Evolutionary conservation across 1,139 yeast species (phyloP).

Genomic region (Casaregolazyma suthepensis): DNA sequence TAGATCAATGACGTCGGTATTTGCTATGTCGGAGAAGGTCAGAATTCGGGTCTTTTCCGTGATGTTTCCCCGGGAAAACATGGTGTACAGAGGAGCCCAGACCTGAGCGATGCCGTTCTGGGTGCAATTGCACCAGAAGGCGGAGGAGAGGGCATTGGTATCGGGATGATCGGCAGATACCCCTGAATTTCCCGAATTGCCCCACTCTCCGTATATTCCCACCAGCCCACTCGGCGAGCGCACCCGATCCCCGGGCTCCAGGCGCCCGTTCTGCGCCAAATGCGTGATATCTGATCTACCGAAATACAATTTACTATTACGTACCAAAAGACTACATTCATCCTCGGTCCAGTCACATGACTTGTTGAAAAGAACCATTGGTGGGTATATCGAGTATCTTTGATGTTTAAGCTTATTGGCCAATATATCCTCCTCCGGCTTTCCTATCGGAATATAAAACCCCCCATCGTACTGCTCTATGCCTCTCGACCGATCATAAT

Average conservation of each 20-base stretch:
- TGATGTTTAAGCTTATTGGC: not conserved
- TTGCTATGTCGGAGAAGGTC: conserved; percentile 29
- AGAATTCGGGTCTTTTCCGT: conserved; percentile 66
- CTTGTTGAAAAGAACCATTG: conserved; percentile 48
- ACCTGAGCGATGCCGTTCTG: conserved; percentile 75
- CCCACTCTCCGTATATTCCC: conserved; percentile 62
- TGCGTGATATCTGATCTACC: conserved; percentile 41
- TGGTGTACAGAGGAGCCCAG: conserved; percentile 82
- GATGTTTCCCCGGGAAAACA: conserved; percentile 88
- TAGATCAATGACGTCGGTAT: conserved; percentile 53
- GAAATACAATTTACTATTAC: conserved; percentile 16
- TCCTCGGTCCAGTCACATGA: conserved; percentile 21
- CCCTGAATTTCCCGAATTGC: too few species aligned
- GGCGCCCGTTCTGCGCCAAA: conserved; percentile 67
- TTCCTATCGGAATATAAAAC: conserved; percentile 7
- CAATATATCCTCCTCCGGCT: not conserved
- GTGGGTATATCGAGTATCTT: conserved; percentile 56
- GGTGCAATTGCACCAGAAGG: conserved; percentile 65
- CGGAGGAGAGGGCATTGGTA: conserved; percentile 39
- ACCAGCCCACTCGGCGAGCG: conserved; percentile 55
- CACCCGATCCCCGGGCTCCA: conserved; percentile 50
- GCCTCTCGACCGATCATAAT: conserved; percentile 6
- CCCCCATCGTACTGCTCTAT: conserved; percentile 5
- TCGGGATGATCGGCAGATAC: conserved; percentile 29
- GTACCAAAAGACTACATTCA: conserved; percentile 36